Percentiles rank a stretch among this genome's conserved stretches.
Conservation (phyloP, 2,329 filamentous ascomycete species). For the Hypoxylon sp. region DNA sequence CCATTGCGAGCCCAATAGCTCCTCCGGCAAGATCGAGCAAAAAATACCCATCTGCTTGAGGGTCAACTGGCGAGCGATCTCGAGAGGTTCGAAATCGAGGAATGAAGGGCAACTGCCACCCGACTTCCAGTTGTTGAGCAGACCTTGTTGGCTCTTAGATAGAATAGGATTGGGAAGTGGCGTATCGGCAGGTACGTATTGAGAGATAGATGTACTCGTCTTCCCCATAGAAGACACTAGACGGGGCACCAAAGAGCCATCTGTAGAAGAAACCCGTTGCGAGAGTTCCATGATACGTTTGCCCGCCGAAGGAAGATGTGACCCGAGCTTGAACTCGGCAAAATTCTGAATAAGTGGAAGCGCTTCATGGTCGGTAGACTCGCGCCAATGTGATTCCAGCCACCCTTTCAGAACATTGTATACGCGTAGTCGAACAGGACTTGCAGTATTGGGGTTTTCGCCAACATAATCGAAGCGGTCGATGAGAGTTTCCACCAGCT, state of each 20-base stretch:
- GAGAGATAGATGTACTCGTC: conserved; percentile 79
- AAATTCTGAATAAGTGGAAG: conserved; percentile 83
- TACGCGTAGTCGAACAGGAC: conserved; percentile 87
- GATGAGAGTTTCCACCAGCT: conserved; percentile 85
- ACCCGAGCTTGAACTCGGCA: conserved; percentile 77
- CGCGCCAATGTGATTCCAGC: conserved; percentile 95
- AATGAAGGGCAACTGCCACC: conserved; percentile 79
- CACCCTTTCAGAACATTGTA: conserved; percentile 98
- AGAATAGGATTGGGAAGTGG: conserved; percentile 78
- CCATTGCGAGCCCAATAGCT: conserved; percentile 93
- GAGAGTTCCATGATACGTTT: conserved; percentile 84
- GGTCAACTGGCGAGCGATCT: conserved; percentile 92
- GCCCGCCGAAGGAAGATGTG: conserved; percentile 80
- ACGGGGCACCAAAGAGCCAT: conserved; percentile 83
- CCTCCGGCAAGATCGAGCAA: conserved; percentile 90
- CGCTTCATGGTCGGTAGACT: conserved; percentile 82
- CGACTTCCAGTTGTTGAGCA: conserved; percentile 80
- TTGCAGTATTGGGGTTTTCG: conserved; percentile 79
- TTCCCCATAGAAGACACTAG: conserved; percentile 89
- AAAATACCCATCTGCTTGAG: conserved; percentile 93
- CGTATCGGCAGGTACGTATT: conserved; percentile 77
- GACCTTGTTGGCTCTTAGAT: conserved; percentile 80
- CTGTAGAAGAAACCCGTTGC: conserved; percentile 79
- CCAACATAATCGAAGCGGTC: conserved; percentile 93
- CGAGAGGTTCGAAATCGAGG: conserved; percentile 90